Conservation (phyloP, 495 filamentous ascomycete species). For the Penicillium ucsense region DNA sequence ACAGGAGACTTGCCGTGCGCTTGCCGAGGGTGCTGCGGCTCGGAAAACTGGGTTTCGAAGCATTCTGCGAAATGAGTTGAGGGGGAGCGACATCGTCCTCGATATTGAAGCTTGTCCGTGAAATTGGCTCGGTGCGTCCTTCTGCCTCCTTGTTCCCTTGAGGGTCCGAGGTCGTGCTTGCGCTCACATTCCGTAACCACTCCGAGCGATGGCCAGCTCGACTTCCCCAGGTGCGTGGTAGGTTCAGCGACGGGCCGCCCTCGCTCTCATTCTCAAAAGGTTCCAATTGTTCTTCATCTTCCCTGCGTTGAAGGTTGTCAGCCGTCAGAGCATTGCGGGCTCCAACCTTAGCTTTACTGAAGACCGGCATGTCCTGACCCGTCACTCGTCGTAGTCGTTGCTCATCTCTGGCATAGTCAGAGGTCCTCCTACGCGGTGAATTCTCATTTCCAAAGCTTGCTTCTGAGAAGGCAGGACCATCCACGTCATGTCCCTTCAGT, state of each 20-base stretch:
- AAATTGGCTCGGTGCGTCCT: background rate
- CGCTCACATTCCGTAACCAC: constrained; percentile 41
- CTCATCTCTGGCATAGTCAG: constrained; percentile 36
- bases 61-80: constrained; percentile 10
- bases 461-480: constrained; percentile 14
- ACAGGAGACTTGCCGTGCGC: constrained; percentile 10
- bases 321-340: constrained; percentile 27
- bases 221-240: constrained; percentile 50
- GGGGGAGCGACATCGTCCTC: constrained; percentile 5
- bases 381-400: constrained; percentile 36
- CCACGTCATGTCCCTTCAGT: constrained; percentile 7
- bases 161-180: constrained; percentile 16
- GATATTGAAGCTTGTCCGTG: constrained; percentile 4
- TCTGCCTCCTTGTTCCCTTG: constrained; percentile 9
- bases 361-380: constrained; percentile 33
- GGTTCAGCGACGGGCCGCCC: constrained; percentile 41
- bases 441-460: constrained; percentile 19
- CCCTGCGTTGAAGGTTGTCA: constrained; percentile 39
- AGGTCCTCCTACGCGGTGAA: constrained; percentile 20
- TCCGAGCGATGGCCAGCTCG: constrained; percentile 40
- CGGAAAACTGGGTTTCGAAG: constrained; percentile 6
- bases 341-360: constrained; percentile 36
- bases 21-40: constrained; percentile 12
- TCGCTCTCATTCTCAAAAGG: constrained; percentile 8
- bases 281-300: constrained; percentile 14